phyloP scores from a whole-genome alignment of 306 rosid genomes.

The Cucurbita argyrosperma region DNA sequence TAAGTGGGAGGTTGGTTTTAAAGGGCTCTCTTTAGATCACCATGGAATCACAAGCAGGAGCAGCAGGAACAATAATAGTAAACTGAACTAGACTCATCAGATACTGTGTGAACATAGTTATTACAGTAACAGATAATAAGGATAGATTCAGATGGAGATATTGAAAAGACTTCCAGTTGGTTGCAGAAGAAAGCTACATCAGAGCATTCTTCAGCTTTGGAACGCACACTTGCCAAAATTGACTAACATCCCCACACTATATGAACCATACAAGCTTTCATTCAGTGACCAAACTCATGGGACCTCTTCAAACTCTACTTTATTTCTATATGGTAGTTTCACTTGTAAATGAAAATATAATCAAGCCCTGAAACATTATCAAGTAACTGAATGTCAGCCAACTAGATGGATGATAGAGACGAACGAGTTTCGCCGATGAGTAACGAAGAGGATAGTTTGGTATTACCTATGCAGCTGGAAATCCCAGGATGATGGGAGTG shows the following conservation, averaged over 20 bases:
- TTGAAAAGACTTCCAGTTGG: background rate
- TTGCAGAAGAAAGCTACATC: background rate
- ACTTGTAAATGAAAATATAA: background rate
- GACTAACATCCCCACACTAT: background rate
- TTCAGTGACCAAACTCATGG: background rate
- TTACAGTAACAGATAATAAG: background rate
- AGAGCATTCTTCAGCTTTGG: background rate
- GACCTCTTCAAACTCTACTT: background rate
- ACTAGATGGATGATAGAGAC: background rate
- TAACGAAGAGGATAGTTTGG: background rate
- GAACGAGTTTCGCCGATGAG: background rate
- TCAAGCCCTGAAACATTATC: background rate
- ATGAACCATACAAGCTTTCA: background rate
- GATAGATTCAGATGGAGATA: background rate
- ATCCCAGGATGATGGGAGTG: background rate
- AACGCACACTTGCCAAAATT: background rate
- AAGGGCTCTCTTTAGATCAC: background rate
- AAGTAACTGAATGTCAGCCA: background rate
- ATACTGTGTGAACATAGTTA: background rate
- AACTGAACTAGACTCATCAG: background rate
- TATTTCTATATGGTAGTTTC: background rate
- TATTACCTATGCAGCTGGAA: background rate
- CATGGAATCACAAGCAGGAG: background rate
- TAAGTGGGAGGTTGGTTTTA: no score
- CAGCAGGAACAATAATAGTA: background rate